Conservation (phyloP, 2,329 filamentous ascomycete genomes). For the Lecanosticta acicola region DNA sequence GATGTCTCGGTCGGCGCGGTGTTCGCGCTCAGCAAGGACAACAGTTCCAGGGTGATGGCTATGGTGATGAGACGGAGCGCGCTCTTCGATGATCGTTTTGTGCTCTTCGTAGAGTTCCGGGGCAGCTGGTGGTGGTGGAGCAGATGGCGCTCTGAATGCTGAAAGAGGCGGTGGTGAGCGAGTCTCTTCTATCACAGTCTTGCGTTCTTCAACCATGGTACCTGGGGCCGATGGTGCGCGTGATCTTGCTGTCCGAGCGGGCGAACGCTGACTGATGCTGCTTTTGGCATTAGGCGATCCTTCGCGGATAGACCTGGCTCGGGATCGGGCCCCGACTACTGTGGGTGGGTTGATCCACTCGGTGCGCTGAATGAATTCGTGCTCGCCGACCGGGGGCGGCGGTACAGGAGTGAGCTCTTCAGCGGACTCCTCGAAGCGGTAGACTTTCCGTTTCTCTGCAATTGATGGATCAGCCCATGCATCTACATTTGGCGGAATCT, state of each 20-base stretch:
- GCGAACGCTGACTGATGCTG: slow-evolving; percentile 23
- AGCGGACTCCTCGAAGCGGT: slow-evolving; percentile 32
- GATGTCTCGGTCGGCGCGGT: slow-evolving; percentile 56
- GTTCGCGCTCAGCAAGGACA: slow-evolving; percentile 15
- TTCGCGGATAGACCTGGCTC: slow-evolving; percentile 20
- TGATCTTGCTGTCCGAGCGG: slow-evolving; percentile 20
- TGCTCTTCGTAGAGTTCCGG: slow-evolving; percentile 29
- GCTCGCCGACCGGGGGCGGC: slow-evolving; percentile 25
- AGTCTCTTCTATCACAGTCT: slow-evolving; percentile 28
- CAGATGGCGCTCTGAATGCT: slow-evolving; percentile 10
- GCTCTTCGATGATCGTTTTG: slow-evolving; percentile 29
- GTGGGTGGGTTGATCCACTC: slow-evolving; percentile 38
- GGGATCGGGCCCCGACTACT: slow-evolving; percentile 21
- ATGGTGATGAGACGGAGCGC: slow-evolving; percentile 18
- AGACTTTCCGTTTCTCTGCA: slow-evolving; percentile 33
- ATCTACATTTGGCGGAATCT: background rate
- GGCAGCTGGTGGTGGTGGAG: slow-evolving; percentile 16
- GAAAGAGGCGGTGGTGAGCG: slow-evolving; percentile 18
- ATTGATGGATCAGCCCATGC: slow-evolving; percentile 16
- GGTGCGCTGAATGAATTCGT: slow-evolving; percentile 32
- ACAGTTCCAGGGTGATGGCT: slow-evolving; percentile 18
- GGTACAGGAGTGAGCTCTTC: slow-evolving; percentile 18
- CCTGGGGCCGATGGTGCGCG: slow-evolving; percentile 21
- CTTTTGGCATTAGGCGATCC: slow-evolving; percentile 25
- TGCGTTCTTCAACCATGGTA: slow-evolving; percentile 26